Evolutionary conservation across 495 filamentous ascomycete species (phyloP).

Genomic region (Endocarpon pusillum): DNA sequence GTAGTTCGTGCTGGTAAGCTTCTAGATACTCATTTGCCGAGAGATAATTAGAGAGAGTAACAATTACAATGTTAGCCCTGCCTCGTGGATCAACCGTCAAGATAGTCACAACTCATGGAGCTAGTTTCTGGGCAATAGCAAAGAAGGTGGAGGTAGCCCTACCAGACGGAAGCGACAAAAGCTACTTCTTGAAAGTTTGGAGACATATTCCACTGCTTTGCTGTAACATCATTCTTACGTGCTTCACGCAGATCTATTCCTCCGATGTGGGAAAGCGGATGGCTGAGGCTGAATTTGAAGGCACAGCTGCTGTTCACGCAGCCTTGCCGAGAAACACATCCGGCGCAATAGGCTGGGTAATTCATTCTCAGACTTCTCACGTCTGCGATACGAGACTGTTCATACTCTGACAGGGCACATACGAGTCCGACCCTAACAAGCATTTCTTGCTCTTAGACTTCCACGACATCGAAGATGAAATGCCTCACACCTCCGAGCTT

Average conservation of each 20-base stretch:
- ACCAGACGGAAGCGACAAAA: slow-evolving; percentile 14
- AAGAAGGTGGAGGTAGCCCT: too few relatives aligned
- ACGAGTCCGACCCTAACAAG: slow-evolving; percentile 15
- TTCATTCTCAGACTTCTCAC: too few relatives aligned
- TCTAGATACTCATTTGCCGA: too few relatives aligned
- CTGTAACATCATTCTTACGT: not conserved
- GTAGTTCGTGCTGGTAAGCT: too few relatives aligned
- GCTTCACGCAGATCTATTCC: slow-evolving; percentile 5
- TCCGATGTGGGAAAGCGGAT: slow-evolving; percentile 8
- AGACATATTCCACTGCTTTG: not conserved
- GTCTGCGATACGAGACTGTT: not conserved
- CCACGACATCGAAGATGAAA: slow-evolving; percentile 19
- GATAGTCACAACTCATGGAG: too few relatives aligned
- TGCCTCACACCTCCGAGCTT: slow-evolving; percentile 21
- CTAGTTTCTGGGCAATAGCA: too few relatives aligned
- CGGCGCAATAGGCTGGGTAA: too few relatives aligned
- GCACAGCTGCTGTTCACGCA: slow-evolving; percentile 9
- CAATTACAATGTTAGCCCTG: too few relatives aligned
- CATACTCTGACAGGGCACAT: slow-evolving; percentile 18
- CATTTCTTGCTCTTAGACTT: slow-evolving; percentile 31
- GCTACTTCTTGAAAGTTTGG: slow-evolving; percentile 17
- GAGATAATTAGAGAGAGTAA: too few relatives aligned
- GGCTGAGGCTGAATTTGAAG: slow-evolving; percentile 9
- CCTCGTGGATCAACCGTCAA: too few relatives aligned
- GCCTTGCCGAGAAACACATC: too few relatives aligned